Evolutionary conservation across 805 yeast species (phyloP), one percentile per base, ranked within the genome.

Genomic region (Scheffersomyces ergatensis): DNA sequence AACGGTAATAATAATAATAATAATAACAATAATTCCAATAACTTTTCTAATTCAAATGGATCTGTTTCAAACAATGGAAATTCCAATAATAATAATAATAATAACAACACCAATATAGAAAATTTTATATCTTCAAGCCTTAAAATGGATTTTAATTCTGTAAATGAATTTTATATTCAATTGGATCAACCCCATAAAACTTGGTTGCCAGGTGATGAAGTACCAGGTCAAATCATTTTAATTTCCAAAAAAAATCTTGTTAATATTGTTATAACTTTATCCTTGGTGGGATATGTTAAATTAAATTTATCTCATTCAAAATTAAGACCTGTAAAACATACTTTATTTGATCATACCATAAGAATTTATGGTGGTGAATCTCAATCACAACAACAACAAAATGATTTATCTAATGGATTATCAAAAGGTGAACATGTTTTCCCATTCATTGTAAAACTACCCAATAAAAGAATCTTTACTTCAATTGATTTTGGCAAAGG

Each of bases 401-500:
- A 9, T n/a, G 65, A 58, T 17, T 60, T 62, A 40, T 37, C 56
- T 13, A 68, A 61, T 43, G 86, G 86, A 0, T 58, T 85, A n/a
- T 76, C 80, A 15, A 79, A 80, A 53, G 97, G 97, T 32, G 92
- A 86, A 55, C 97, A 89, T 61, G 65, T 87, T 26, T 89, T 90
- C 57, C 96, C 96, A 16, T 90, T 89, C 55, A 78, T 84, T 36
- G 85, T 89, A 33, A 83, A 79, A 50, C 70, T 89, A n/a, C 96
- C 97, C 1, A 75, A 74, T 49, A 80, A 78, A 47, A 77, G 85
- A 48, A 74, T 87, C 3, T 83, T 72, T 59, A 85, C 93, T 17
- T 80, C 89, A 37, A 76, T 89, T 19, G 82, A 81, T 48, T 89
- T 89, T 51, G 96, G 90, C 50, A 80, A 82, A 51, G 97, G 97